Base-by-base conservation (phyloP, 2,329 filamentous ascomycete genomes). In the Neonectria faginata region DNA sequence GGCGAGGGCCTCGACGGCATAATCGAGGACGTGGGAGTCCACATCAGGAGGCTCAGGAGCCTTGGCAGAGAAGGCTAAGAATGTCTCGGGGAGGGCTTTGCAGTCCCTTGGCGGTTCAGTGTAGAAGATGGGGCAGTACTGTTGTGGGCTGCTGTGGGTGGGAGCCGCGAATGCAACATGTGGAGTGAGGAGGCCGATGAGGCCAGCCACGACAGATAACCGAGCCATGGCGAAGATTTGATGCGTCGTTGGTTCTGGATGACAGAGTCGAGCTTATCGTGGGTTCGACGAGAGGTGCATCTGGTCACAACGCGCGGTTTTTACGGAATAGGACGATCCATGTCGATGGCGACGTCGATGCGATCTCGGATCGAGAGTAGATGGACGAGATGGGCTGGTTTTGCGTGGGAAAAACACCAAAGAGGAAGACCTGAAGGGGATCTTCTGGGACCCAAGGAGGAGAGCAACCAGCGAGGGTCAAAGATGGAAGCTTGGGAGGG, bases 1-100 rank as follows among this genome's bases (percentile, higher is more conserved):
- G 51, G 88, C 84, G 67, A 97, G 83, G 6, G 92, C 91, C 53
- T 85, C 78, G 51, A 92, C 80, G 20, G 90, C 82, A 65, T 86
- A 78, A 33, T 82, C 79, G 1, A 88, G 79, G 14, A 80, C 69
- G 2, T 67, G 62, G 3, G 68, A 60, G 22, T 74, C 70, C 22
- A 70, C 65, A 12, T 52, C 56, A 33, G 54, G 41, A 27, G 57
- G 27, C 4, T 33, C 54, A 20, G 64, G 51, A 1, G n/a, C 18
- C 25, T 66, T 64, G 22, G 60, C 61, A 7, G 64, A 62, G 25
- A 69, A 73, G n/a, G 44, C 8, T 3, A 74, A 56, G 33, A 75
- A 75, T 2, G 69, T 62, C 10, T 70, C 69, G 14, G 73, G 67
- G 1, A 73, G 31, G 14, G 68, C 27, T n/a, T 60, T 62, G 31